These are phyloP conservation scores for Pseudogymnoascus sp. DNA, from an alignment of 2,329 filamentous ascomycete species.

Conservation along the genomic window DNA sequence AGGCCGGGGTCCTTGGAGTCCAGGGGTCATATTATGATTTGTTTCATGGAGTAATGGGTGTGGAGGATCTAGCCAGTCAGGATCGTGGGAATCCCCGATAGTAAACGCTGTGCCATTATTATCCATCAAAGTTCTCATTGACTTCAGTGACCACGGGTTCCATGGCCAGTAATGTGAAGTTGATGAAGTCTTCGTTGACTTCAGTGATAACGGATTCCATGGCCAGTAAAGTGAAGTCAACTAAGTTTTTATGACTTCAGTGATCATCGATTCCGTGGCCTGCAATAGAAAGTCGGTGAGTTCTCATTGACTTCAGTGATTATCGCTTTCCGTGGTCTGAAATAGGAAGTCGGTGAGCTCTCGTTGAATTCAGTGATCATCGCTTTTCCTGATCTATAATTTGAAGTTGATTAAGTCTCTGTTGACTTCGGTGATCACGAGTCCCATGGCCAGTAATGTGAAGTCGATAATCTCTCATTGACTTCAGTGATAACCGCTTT, in stretches of 20 bases:
- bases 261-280: not conserved
- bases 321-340: not conserved
- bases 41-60: slow-evolving; percentile 5
- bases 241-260: no score
- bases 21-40: not conserved
- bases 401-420: not conserved
- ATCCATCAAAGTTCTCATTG: not conserved
- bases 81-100: not conserved
- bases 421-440: not conserved
- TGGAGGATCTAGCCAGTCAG: not conserved
- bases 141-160: not conserved
- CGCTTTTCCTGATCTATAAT: not conserved
- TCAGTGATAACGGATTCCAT: no score
- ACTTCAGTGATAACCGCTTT: not conserved
- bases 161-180: no score
- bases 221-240: no score
- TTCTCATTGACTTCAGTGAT: not conserved
- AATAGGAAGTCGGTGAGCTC: not conserved
- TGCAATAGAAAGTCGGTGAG: not conserved
- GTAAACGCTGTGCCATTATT: not conserved
- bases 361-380: no score
- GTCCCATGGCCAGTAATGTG: not conserved
- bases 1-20: not conserved
- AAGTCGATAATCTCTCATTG: not conserved
- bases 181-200: no score